Conservation (phyloP, 805 yeast genomes). For the Candida coquimbonensis region DNA sequence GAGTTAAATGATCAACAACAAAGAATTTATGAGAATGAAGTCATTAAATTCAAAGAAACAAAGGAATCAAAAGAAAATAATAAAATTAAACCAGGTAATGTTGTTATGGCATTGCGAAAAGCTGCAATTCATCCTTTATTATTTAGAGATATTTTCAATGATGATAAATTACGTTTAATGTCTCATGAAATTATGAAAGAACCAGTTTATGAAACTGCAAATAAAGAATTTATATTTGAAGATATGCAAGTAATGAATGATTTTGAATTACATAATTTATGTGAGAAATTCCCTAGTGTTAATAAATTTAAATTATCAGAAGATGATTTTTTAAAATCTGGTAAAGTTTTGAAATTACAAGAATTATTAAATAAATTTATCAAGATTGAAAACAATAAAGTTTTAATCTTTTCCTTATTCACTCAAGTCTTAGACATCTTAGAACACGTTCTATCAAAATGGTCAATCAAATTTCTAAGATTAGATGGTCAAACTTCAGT, state of each 20-base stretch:
- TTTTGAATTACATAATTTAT: constrained; percentile 72
- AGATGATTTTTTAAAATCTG: constrained; percentile 58
- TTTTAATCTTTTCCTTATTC: constrained; percentile 82
- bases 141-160: constrained; percentile 60
- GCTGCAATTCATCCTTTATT: constrained; percentile 90
- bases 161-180: constrained; percentile 55
- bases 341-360: constrained; percentile 58
- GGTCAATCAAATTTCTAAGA: constrained; percentile 67
- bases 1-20: constrained; percentile 49
- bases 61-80: constrained; percentile 18
- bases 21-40: constrained; percentile 53
- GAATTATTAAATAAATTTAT: constrained; percentile 54
- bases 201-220: constrained; percentile 69
- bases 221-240: constrained; percentile 69
- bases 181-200: constrained; percentile 73
- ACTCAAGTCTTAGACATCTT: constrained; percentile 88
- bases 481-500: constrained; percentile 94
- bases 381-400: constrained; percentile 50
- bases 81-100: constrained; percentile 44
- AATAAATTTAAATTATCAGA: constrained; percentile 48
- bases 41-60: constrained; percentile 34
- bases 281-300: constrained; percentile 66
- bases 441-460: constrained; percentile 61
- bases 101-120: constrained; percentile 83
- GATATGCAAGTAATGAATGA: constrained; percentile 96